Percentiles rank a stretch among this genome's conserved stretches.
These are phyloP conservation scores for Tetracladium marchalianum DNA, from an alignment of 495 filamentous ascomycete species.

Conservation along the genomic window DNA sequence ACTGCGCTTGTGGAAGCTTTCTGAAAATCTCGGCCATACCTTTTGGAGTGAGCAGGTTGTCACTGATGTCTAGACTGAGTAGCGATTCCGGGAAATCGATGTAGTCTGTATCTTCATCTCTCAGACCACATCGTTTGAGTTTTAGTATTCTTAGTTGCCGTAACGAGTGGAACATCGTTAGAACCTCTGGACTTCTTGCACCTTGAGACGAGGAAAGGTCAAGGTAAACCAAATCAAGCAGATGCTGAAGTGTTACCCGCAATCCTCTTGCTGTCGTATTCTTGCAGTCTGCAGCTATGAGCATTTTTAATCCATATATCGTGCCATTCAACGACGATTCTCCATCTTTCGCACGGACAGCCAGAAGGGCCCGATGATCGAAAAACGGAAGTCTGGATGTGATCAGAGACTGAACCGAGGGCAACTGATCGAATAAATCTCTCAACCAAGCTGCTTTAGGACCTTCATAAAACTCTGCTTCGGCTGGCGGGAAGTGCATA, in stretches of 20 bases:
- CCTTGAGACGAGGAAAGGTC: slow-evolving; percentile 52
- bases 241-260: slow-evolving; percentile 38
- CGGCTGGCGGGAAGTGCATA: slow-evolving; percentile 55
- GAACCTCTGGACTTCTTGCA: slow-evolving; percentile 39
- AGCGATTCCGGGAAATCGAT: slow-evolving; percentile 43
- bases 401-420: slow-evolving; percentile 50
- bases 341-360: slow-evolving; percentile 3
- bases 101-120: slow-evolving; percentile 42
- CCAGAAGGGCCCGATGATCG: slow-evolving; percentile 46
- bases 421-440: slow-evolving; percentile 50
- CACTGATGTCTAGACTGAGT: slow-evolving; percentile 47
- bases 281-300: slow-evolving; percentile 46
- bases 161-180: slow-evolving; percentile 35
- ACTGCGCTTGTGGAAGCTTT: slow-evolving; percentile 1
- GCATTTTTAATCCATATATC: slow-evolving; percentile 35
- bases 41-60: slow-evolving; percentile 49
- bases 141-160: slow-evolving; percentile 48
- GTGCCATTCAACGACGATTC: slow-evolving; percentile 5
- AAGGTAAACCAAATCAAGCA: slow-evolving; percentile 47
- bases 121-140: slow-evolving; percentile 45
- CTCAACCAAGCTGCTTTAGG: slow-evolving; percentile 51
- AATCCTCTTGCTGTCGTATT: slow-evolving; percentile 48
- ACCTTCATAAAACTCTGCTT: slow-evolving; percentile 55
- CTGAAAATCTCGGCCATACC: slow-evolving; percentile 43
- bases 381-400: slow-evolving; percentile 54